Base-by-base conservation (phyloP, 192 early-diverging fungal species). In the Chytriomyces confervae region DNA sequence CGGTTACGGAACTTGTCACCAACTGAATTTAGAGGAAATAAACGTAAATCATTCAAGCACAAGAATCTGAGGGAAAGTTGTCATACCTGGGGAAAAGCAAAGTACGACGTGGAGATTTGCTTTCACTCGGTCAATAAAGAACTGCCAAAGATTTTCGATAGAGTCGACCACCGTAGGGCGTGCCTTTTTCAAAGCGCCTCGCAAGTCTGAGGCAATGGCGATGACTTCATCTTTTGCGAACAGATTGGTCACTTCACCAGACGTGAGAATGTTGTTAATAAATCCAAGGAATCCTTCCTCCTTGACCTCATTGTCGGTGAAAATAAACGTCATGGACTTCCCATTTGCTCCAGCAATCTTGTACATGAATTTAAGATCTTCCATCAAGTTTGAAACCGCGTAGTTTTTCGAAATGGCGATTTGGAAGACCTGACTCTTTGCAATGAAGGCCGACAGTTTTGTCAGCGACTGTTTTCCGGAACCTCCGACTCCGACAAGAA, bases 291-390 rank as follows among this genome's bases (percentile, higher is more conserved):
- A 91, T 23, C 77, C 82, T 75, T 91, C 89, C 69, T 91, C 89
- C 69, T 91, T 91, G 70, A 91, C 80, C 76, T 91, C 89, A 68
- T 90, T 90, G 80, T 90, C 89, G 29, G 89, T 91, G 66, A 91
- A 90, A 44, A 91, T 88, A 61, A 91, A 91, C 0, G 88, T 90
- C 49, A 90, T 77, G 5, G 87, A 86, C 53, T 87, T 89, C 16
- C 88, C 89, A 57, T 82, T 80, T 5, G 88, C 86, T 23, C 89
- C 89, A 5, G 89, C 88, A 57, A 89, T 71, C 66, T 90, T 90
- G 83, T 88, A 91, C 89, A 91, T 90, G 74, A 88, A 83, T 75
- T 91, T 91, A 45, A 91, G 80, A 66, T 91, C 89, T 85, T 91
- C 89, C 89, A 91, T 90, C 76, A 91, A 77, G 65, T 91, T 91